These are phyloP conservation scores for Zychaea mexicana DNA, from an alignment of 371 early-diverging fungal genomes.

Conservation along the genomic window DNA sequence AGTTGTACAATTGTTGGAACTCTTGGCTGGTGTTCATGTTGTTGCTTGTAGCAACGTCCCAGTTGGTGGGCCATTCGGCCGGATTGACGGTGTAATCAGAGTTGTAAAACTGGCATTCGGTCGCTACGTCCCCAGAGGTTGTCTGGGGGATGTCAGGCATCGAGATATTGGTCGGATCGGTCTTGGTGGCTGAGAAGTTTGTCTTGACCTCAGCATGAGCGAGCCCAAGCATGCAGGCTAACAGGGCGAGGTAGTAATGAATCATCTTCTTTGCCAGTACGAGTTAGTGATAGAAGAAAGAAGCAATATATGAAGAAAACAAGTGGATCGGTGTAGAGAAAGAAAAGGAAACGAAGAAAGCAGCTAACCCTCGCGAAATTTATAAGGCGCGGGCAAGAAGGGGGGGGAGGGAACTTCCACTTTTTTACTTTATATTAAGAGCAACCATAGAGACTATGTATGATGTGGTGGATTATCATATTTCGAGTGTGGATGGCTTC, in stretches of 20 bases:
- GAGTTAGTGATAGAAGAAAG: too few relatives aligned
- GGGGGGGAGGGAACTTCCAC: not conserved
- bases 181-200: conserved; percentile 20
- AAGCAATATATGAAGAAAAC: not conserved
- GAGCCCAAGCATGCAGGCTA: not conserved
- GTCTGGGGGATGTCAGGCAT: conserved; percentile 35
- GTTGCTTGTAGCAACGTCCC: conserved; percentile 51
- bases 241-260: not conserved
- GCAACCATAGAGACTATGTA: too few relatives aligned
- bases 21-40: conserved; percentile 46
- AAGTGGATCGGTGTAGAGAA: not conserved
- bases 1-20: conserved; percentile 43
- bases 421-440: not conserved
- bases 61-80: conserved; percentile 48
- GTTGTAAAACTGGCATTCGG: conserved; percentile 25
- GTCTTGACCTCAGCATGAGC: conserved; percentile 15
- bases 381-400: not conserved
- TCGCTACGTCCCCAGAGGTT: conserved; percentile 24
- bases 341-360: not conserved
- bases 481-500: too few relatives aligned
- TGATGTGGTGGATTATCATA: too few relatives aligned
- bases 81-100: conserved; percentile 26
- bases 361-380: not conserved
- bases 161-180: conserved; percentile 28
- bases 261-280: too few relatives aligned